Evolutionary conservation across 805 yeast genomes (phyloP), one percentile per base, ranked within the genome.

Genomic region (Jamesozyma jinghongensis): DNA sequence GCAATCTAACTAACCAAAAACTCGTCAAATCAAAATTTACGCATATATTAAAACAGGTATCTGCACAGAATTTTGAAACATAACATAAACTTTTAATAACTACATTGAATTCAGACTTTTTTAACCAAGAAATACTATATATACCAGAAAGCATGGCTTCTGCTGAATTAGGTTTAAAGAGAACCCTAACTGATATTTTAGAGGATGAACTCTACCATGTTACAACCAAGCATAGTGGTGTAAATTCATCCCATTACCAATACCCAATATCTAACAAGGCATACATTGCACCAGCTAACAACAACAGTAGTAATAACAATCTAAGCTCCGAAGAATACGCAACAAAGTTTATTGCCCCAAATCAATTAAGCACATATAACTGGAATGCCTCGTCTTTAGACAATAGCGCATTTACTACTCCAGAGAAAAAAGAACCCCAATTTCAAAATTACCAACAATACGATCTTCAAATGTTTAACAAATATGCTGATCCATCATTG

Each of bases 401-500:
- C 27, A 13, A 22, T 8, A 18, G 14, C 11, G 4, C 16, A 12
- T 16, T 16, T 6, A 27, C 31, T 28, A 11, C 32, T n/a, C 25
- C 28, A 20, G 26, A 19, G 10, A 38, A 32, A 19, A 32, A 27
- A 26, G 40, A 38, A 11, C 22, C 13, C 8, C 26, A 20, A 13
- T 32, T 37, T 17, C 38, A 36, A 32, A 25, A 25, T 17, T 32
- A 34, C n/a, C 33, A 30, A 19, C 36, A 26, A 17, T 27, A 40
- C n/a, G 30, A 34, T 27, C 11, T 31, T 7, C 40, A 40, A 7
- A 44, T 50, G 20, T 59, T 59, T 47, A 59, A 51, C 45, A 53
- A 56, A 41, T 60, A 57, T 43, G 62, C 62, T 19, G 63, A 60
- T 47, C 65, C 65, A 12, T 47, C 57, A 11, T 41, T 60, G 34